Percentiles rank a stretch among this genome's conserved stretches.
These are phyloP conservation scores for Rhizopus delemar DNA, from an alignment of 371 early-diverging fungal genomes.

Conservation along the genomic window DNA sequence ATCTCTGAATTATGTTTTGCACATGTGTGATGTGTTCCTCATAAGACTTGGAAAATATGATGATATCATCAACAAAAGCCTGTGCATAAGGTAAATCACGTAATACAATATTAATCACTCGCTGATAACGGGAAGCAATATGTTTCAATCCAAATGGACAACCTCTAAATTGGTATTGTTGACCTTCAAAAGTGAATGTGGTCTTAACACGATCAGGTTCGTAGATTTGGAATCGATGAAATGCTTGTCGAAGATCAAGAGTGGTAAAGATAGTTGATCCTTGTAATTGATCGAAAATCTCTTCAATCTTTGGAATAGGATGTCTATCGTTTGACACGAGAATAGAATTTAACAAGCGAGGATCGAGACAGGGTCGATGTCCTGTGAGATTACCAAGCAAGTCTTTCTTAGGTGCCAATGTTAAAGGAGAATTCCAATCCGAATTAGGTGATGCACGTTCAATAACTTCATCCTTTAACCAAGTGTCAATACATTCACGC, in stretches of 20 bases:
- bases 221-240: neutral
- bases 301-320: neutral
- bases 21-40: constrained; percentile 13
- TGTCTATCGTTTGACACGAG: neutral
- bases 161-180: constrained; percentile 5
- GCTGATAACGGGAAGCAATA: constrained; percentile 3
- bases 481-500: too few relatives aligned
- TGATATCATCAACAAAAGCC: constrained; percentile 19
- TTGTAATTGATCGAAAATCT: neutral
- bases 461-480: too few relatives aligned
- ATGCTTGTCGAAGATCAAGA: neutral
- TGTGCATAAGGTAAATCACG: constrained; percentile 3
- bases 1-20: constrained; percentile 6
- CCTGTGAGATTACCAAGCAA: neutral
- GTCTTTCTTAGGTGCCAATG: constrained; percentile 1
- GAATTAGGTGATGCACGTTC: too few relatives aligned
- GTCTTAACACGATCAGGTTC: neutral
- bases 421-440: neutral
- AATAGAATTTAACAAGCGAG: neutral
- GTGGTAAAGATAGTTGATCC: neutral
- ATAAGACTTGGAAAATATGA: neutral
- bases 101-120: constrained; percentile 1
- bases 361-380: neutral
- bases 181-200: neutral
- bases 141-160: constrained; percentile 10